phyloP scores from a whole-genome alignment of 1,284 basidiomycete species.

The Puccinia horiana region DNA sequence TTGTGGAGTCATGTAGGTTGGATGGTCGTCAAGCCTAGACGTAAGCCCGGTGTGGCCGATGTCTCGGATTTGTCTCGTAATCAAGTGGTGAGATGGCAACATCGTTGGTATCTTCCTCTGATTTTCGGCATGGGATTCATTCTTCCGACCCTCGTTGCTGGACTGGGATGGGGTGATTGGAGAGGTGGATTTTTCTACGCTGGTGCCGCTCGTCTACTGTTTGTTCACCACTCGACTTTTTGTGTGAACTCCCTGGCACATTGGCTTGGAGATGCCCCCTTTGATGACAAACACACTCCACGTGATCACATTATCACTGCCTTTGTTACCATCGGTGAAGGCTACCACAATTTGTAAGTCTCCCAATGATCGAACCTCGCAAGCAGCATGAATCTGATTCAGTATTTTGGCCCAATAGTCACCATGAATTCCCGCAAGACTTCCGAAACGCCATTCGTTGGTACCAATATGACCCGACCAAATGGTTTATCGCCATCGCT shows the following conservation, averaged over 20 bases:
- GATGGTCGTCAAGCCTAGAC: conserved; percentile 87
- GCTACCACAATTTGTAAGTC: conserved; percentile 82
- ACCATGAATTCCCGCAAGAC: conserved; percentile 63
- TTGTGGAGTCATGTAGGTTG: conserved; percentile 80
- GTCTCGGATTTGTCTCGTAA: conserved; percentile 78
- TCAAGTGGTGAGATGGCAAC: conserved; percentile 80
- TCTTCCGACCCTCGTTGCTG: conserved; percentile 75
- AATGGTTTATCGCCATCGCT: conserved; percentile 82
- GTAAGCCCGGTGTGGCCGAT: conserved; percentile 83
- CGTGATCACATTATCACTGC: conserved; percentile 84
- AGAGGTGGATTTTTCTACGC: conserved; percentile 82
- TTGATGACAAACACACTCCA: conserved; percentile 94
- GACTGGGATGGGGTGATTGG: conserved; percentile 79
- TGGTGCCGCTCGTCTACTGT: conserved; percentile 75
- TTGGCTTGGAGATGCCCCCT: conserved; percentile 86
- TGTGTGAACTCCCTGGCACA: conserved; percentile 93
- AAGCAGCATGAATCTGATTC: conserved; percentile 52
- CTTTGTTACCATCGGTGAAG: conserved; percentile 83
- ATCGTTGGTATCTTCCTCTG: conserved; percentile 73
- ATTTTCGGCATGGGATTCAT: conserved; percentile 73
- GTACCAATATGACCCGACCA: conserved; percentile 68
- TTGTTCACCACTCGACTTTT: conserved; percentile 92
- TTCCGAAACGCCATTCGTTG: conserved; percentile 89
- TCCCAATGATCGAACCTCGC: not conserved
- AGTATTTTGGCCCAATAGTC: conserved; percentile 25